These are phyloP conservation scores for Nakazawaea holstii DNA, from an alignment of 805 yeast genomes.

Conservation along the genomic window DNA sequence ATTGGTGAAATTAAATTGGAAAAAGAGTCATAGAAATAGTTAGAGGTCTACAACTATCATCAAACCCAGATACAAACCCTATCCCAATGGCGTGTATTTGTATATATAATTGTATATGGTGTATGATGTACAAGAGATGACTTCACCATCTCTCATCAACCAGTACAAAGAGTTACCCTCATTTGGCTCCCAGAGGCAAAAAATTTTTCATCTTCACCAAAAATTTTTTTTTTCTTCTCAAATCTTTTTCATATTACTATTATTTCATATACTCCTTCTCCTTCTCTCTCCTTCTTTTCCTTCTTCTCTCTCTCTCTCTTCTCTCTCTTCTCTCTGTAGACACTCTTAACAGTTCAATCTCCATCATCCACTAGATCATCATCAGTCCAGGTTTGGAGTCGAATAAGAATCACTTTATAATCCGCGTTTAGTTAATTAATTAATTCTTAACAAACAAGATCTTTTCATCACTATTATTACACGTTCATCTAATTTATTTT, in stretches of 20 bases:
- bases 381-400: background rate
- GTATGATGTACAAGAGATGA: constrained; percentile 5
- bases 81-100: background rate
- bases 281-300: constrained; percentile 8
- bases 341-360: constrained; percentile 2
- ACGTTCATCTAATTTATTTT: background rate
- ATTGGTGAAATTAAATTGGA: no score
- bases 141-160: constrained; percentile 4
- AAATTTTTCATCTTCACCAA: background rate
- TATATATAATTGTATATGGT: background rate
- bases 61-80: background rate
- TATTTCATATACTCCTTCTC: background rate
- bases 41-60: no score
- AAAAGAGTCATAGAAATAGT: no score
- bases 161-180: constrained; percentile 14
- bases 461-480: background rate
- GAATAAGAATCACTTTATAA: background rate
- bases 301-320: constrained; percentile 7
- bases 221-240: constrained; percentile 8
- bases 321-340: constrained; percentile 7
- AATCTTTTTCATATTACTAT: constrained; percentile 3
- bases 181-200: background rate
- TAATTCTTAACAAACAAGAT: background rate
- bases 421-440: background rate
- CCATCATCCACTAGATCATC: constrained; percentile 1